Evolutionary conservation across 1,284 basidiomycete genomes (phyloP), one percentile per base, ranked within the genome.

Genomic region (Cystobasidium pallidum): DNA sequence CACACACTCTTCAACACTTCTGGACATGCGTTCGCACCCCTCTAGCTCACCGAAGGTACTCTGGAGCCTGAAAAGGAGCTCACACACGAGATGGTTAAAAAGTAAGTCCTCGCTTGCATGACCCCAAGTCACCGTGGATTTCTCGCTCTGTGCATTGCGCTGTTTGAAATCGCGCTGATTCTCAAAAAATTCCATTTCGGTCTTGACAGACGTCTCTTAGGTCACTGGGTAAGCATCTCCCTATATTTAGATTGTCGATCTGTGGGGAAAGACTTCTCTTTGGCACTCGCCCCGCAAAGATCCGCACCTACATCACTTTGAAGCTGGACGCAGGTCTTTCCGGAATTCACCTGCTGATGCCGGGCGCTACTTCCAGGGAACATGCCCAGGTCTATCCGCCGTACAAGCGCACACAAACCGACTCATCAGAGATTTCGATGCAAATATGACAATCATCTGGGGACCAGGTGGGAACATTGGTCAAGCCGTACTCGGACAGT

Each of bases 321-420:
- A n/a, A n/a, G n/a, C n/a, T n/a, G n/a, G n/a, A n/a, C n/a, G n/a
- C n/a, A n/a, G n/a, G n/a, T n/a, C n/a, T n/a, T n/a, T n/a, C n/a
- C n/a, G n/a, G n/a, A n/a, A n/a, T n/a, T n/a, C n/a, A n/a, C n/a
- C n/a, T n/a, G n/a, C n/a, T n/a, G n/a, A n/a, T n/a, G n/a, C n/a
- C n/a, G n/a, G n/a, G n/a, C n/a, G n/a, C n/a, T n/a, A n/a, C n/a
- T n/a, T n/a, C n/a, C n/a, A 71, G 51, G 78, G 78, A 54, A 78
- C 78, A 70, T 78, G 88, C 76, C 89, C 90, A 0, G 91, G 91
- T 30, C 86, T 93, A 28, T 81, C 85, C 75, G 85, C 93, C 76
- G 85, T 89, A 24, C 93, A 93, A 79, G 88, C 90, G 0, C 92
- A 94, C 79, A 82, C 90, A 47, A 92, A 90, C 79, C 84, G 87